phyloP scores from a whole-genome alignment of 768 basidiomycete species.

The Filobasidium floriforme region DNA sequence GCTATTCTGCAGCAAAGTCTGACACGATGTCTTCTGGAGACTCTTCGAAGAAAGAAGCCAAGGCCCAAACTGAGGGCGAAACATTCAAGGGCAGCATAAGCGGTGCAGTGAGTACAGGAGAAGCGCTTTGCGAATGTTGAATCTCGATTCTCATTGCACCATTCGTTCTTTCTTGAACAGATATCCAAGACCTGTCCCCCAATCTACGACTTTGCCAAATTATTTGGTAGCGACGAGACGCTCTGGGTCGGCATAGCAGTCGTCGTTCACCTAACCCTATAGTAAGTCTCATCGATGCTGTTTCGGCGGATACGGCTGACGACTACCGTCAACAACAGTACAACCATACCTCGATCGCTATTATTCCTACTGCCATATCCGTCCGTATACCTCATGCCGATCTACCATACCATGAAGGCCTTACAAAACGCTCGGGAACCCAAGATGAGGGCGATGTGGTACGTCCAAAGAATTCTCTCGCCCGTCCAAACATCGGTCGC shows the following conservation, averaged over 20 bases:
- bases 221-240: conserved; percentile 12
- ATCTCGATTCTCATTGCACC: background rate
- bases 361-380: conserved; percentile 16
- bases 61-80: conserved; percentile 1
- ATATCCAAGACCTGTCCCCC: conserved; percentile 15
- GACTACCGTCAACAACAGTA: background rate
- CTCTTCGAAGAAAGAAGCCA: background rate
- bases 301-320: background rate
- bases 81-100: conserved; percentile 1
- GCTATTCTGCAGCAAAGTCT: too few species aligned
- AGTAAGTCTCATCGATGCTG: conserved; percentile 4
- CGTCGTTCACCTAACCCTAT: conserved; percentile 4
- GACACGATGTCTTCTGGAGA: background rate
- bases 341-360: conserved; percentile 4
- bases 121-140: background rate
- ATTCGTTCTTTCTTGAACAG: background rate
- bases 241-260: conserved; percentile 10
- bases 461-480: background rate
- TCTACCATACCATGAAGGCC: conserved; percentile 17
- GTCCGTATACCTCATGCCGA: conserved; percentile 15
- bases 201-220: conserved; percentile 10
- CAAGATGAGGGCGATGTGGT: conserved; percentile 13
- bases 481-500: background rate
- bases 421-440: conserved; percentile 9
- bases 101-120: background rate